Base-by-base conservation (phyloP, 2,329 filamentous ascomycete genomes). In the Cryphonectria japonica region DNA sequence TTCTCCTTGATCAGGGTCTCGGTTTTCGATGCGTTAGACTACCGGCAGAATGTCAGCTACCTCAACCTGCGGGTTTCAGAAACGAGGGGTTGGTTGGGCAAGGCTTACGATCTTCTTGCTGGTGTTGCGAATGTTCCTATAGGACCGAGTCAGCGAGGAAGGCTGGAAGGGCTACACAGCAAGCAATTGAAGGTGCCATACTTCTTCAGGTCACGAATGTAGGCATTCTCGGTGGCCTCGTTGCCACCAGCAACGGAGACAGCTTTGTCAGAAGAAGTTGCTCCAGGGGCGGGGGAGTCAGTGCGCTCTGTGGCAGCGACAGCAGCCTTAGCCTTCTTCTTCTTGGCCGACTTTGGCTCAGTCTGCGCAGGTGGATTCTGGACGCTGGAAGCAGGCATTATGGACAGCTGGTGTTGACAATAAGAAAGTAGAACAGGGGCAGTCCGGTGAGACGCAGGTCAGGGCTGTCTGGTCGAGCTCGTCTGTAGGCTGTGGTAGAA, bases 181-280 rank as follows among this genome's bases (percentile, higher is more conserved):
- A 41, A 72, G 41, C 50, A 68, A 19, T 41, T n/a, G 78, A 29
- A 64, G 50, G 57, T 43, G 46, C 79, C 90, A 79, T 84, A 97
- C 95, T 97, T 98, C 79, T 95, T 90, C 66, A 98, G 86, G 80
- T 98, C 95, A 79, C 91, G 94, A 79, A 98, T 87, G 83, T 95
- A 94, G 54, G 90, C 85, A 77, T 89, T 94, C 80, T 98, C 95
- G 73, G 84, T 85, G 73, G 80, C 78, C 72, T 89, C 89, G 70
- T 93, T 90, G 66, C 83, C 81, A 72, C 85, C 85, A 69, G 83
- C 78, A 41, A 86, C 80, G 9, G 84, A 83, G 74, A 79, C 80
- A 73, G 85, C 80, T 81, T 86, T 86, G 71, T 86, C 85, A 68
- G 84, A 79, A 68, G 84, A 79, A 69, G 86, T 83, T 71, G 82